Evolutionary conservation across 805 yeast genomes (phyloP), one percentile per base, ranked within the genome.

Genomic region (Millerago galiae): DNA sequence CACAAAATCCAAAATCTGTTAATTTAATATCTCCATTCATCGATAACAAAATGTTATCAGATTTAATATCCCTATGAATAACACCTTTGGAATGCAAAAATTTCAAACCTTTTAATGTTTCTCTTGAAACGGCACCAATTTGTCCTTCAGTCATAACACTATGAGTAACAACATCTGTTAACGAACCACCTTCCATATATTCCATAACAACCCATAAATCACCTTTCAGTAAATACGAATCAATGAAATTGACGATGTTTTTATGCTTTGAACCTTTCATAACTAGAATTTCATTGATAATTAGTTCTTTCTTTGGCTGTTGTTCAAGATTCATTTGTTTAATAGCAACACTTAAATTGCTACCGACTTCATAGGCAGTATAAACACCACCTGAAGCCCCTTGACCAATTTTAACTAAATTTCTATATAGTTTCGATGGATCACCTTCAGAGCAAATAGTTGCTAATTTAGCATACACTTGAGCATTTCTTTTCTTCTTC

Each of bases 341-440:
- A 53, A 93, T 86, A 8, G 99, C 99, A 31, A 93, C 97, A 38
- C 79, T 71, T 26, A 67, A 66, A 42, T 70, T 69, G 17, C 72
- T 70, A 14, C 73, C 72, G 28, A 65, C 58, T 50, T 81, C 84
- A 53, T 81, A 77, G 0, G 97, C 97, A 26, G 93, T 87, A 56
- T 82, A 93, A 26, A 93, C 99, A 32, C 95, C 95, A 42, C 99
- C 99, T 13, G 95, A 83, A 0, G 99, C 99, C 57, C 99, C 99
- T 66, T 93, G 99, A 1, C 99, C 99, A 49, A 93, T 83, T 61
- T 91, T 90, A 31, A 76, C 72, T 48, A 91, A 70, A 56, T 79
- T 81, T 35, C 71, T 68, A 62, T 86, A 93, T 38, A 75, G 59
- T 41, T 68, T 69, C 27, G 79, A 75, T 11, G 99, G 99, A 63